phyloP scores from a whole-genome alignment of 2,329 filamentous ascomycete species.

The Neurospora crassa region DNA sequence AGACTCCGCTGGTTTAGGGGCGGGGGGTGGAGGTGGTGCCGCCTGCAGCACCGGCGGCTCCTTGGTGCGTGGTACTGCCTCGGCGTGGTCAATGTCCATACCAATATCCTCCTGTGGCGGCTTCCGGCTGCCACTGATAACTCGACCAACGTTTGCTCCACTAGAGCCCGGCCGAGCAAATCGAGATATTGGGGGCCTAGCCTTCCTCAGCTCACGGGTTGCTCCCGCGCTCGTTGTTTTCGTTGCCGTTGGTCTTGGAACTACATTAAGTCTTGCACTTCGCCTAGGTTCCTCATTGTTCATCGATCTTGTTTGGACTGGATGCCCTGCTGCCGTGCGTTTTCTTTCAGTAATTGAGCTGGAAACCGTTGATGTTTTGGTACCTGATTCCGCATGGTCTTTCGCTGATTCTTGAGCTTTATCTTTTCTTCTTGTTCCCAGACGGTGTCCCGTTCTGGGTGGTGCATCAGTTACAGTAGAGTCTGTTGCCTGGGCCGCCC shows the following conservation, averaged over 20 bases:
- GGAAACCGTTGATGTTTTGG: constrained; percentile 30
- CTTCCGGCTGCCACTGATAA: constrained; percentile 86
- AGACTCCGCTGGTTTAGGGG: constrained; percentile 30
- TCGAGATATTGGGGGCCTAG: constrained; percentile 61
- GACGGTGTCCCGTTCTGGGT: constrained; percentile 53
- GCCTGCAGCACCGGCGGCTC: constrained; percentile 30
- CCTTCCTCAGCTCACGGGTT: constrained; percentile 72
- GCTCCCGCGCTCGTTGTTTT: constrained; percentile 54
- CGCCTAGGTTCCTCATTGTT: constrained; percentile 56
- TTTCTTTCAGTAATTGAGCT: constrained; percentile 58
- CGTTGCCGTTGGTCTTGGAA: constrained; percentile 58
- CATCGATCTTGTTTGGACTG: constrained; percentile 39
- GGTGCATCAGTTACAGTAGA: constrained; percentile 45
- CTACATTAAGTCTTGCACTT: constrained; percentile 61
- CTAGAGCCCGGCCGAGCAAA: constrained; percentile 57
- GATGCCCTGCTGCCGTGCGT: constrained; percentile 83
- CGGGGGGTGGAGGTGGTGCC: constrained; percentile 14
- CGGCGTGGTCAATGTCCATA: constrained; percentile 61
- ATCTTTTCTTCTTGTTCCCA: constrained; percentile 35
- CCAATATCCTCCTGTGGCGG: constrained; percentile 50
- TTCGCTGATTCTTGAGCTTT: constrained; percentile 31
- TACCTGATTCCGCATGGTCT: constrained; percentile 30
- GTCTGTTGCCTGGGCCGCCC: constrained; percentile 43
- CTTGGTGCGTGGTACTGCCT: constrained; percentile 35
- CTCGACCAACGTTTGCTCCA: constrained; percentile 66